These are phyloP conservation scores for Rhizoctonia solani DNA, from an alignment of 1,284 basidiomycete genomes.

Conservation along the genomic window DNA sequence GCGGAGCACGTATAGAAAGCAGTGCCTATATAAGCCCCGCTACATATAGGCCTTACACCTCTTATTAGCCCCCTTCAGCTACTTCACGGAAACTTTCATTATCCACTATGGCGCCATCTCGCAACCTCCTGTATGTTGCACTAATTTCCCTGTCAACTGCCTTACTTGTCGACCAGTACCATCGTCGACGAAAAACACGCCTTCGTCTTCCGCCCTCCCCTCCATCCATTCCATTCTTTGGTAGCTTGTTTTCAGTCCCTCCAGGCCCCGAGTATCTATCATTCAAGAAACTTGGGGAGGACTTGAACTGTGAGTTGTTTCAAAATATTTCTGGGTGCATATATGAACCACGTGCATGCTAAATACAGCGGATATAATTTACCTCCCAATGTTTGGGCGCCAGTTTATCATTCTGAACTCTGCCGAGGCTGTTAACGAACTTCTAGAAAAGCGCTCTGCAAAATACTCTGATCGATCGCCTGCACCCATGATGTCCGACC, in stretches of 20 bases:
- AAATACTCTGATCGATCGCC: too few relatives aligned
- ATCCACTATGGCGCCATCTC: too few relatives aligned
- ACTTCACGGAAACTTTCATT: too few relatives aligned
- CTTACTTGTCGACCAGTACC: not conserved
- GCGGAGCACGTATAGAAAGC: too few relatives aligned
- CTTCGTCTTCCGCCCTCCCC: not conserved
- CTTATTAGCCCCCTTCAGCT: too few relatives aligned
- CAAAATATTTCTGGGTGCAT: not conserved
- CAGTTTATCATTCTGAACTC: too few relatives aligned
- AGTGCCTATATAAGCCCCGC: too few relatives aligned
- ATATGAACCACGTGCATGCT: not conserved
- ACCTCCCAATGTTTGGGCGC: not conserved
- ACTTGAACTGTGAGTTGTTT: not conserved
- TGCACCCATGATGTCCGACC: too few relatives aligned
- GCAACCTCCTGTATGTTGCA: too few relatives aligned
- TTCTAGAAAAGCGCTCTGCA: too few relatives aligned
- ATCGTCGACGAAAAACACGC: not conserved
- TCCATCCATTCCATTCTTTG: not conserved
- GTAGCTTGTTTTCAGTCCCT: not conserved
- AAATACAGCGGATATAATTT: not conserved
- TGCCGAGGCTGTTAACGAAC: too few relatives aligned
- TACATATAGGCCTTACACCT: too few relatives aligned
- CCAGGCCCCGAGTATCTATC: not conserved
- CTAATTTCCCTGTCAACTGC: not conserved
- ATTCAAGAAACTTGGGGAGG: conserved; percentile 10